Conservation (phyloP, 2,329 filamentous ascomycete species). For the Colletotrichum gigasporum region DNA sequence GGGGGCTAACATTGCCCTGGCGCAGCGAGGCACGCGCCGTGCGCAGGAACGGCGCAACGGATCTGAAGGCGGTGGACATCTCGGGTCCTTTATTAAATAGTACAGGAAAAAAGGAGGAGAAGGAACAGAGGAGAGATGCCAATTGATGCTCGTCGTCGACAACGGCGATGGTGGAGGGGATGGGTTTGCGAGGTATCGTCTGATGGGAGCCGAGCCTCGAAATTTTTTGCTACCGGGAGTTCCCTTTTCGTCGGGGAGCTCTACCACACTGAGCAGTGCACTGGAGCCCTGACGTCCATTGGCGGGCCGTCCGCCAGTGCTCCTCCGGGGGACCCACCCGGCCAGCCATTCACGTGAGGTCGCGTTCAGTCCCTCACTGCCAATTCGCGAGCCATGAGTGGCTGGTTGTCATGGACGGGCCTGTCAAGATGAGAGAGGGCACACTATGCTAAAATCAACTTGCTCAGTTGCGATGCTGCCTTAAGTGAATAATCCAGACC, state of each 20-base stretch:
- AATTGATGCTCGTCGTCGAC: slow-evolving; percentile 29
- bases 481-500: no score
- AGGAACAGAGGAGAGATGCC: slow-evolving; percentile 27
- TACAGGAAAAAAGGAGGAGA: slow-evolving; percentile 35
- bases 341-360: slow-evolving; percentile 14
- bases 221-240: slow-evolving; percentile 31
- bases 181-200: slow-evolving; percentile 24
- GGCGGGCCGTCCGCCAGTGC: slow-evolving; percentile 18
- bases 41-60: slow-evolving; percentile 81
- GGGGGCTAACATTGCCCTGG: slow-evolving; percentile 76
- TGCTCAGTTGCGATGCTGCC: no score
- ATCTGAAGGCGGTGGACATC: slow-evolving; percentile 85
- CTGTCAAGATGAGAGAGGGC: no score
- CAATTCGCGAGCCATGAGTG: slow-evolving; percentile 20
- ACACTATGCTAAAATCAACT: no score
- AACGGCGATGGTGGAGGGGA: slow-evolving; percentile 21
- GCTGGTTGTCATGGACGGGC: no score
- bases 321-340: slow-evolving; percentile 10
- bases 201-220: slow-evolving; percentile 17
- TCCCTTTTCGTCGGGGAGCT: slow-evolving; percentile 29
- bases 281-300: slow-evolving; percentile 23
- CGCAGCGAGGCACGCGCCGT: slow-evolving; percentile 80
- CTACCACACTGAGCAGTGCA: no score
- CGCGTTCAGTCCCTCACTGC: slow-evolving; percentile 11
- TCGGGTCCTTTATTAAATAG: slow-evolving; percentile 49